Conservation (phyloP, 306 rosid genomes). For the Nissolia schottii region DNA sequence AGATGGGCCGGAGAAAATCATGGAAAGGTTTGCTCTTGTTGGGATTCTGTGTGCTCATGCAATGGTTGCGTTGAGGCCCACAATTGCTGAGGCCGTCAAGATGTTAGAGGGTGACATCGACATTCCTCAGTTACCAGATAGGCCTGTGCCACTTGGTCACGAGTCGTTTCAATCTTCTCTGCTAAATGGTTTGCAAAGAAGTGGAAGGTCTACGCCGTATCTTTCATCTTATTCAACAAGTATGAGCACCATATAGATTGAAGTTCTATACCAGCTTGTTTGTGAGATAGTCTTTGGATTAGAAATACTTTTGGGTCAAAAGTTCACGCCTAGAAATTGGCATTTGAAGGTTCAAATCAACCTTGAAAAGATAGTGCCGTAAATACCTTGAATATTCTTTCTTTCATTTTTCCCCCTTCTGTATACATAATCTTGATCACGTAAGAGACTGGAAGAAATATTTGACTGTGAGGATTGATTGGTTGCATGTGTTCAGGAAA, state of each 20-base stretch:
- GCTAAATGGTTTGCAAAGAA: slow-evolving; percentile 18
- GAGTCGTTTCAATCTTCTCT: slow-evolving; percentile 55
- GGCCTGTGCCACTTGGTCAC: slow-evolving; percentile 73
- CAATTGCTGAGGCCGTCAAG: slow-evolving; percentile 65
- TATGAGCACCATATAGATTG: not conserved
- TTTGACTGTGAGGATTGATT: not conserved
- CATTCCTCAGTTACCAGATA: slow-evolving; percentile 62
- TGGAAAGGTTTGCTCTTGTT: slow-evolving; percentile 77
- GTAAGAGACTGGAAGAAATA: not conserved
- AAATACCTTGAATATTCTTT: not conserved
- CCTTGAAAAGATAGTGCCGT: slow-evolving; percentile 19
- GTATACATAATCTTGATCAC: not conserved
- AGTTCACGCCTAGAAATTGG: slow-evolving; percentile 1
- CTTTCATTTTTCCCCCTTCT: not conserved
- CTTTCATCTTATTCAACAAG: slow-evolving; percentile 18
- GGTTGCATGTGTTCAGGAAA: not conserved
- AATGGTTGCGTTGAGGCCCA: slow-evolving; percentile 89
- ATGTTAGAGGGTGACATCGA: slow-evolving; percentile 89
- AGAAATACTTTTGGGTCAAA: not conserved
- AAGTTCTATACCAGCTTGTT: not conserved
- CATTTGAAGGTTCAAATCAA: slow-evolving; percentile 8
- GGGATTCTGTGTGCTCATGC: slow-evolving; percentile 90
- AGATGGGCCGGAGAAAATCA: slow-evolving; percentile 56
- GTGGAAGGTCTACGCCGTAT: slow-evolving; percentile 34
- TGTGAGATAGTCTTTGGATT: slow-evolving; percentile 3